Percentiles rank a stretch among this genome's conserved stretches.
Conservation (phyloP, 805 yeast species). For the Myxozyma monticola region DNA sequence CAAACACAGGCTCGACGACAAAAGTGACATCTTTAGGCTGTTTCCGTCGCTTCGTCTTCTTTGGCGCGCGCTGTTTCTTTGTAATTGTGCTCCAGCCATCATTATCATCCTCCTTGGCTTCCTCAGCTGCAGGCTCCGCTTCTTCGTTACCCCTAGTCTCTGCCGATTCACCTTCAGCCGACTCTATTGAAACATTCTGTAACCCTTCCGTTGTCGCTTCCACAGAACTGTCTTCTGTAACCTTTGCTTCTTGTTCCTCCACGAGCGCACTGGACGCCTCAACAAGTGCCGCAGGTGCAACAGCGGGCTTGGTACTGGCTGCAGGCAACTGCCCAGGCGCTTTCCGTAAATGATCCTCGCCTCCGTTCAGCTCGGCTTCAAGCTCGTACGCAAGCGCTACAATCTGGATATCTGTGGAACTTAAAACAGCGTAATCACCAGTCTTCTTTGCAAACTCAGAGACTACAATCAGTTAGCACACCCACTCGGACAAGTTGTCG, state of each 20-base stretch:
- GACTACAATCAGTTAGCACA: too few species aligned
- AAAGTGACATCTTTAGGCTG: neutral
- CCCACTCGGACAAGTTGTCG: too few species aligned
- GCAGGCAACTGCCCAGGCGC: slow-evolving; percentile 57
- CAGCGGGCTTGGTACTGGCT: slow-evolving; percentile 3
- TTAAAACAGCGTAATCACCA: slow-evolving; percentile 87
- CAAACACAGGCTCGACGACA: neutral
- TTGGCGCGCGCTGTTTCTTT: slow-evolving; percentile 16
- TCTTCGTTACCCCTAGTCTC: neutral
- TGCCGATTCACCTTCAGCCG: neutral
- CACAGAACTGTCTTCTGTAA: too few species aligned
- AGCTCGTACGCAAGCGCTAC: slow-evolving; percentile 89
- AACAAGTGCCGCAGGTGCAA: neutral
- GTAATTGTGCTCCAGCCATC: slow-evolving; percentile 27
- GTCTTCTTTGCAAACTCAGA: slow-evolving; percentile 77
- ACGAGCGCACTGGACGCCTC: neutral
- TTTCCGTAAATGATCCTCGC: slow-evolving; percentile 68
- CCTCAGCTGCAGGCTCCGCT: neutral
- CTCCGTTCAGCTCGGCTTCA: slow-evolving; percentile 67
- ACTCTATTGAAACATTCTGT: too few species aligned
- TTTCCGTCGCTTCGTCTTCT: neutral
- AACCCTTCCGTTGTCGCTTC: too few species aligned
- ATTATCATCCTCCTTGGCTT: slow-evolving; percentile 2
- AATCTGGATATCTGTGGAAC: slow-evolving; percentile 88
- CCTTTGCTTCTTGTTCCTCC: neutral